phyloP scores from a whole-genome alignment of 768 basidiomycete genomes.

The Tremella yokohamensis region DNA sequence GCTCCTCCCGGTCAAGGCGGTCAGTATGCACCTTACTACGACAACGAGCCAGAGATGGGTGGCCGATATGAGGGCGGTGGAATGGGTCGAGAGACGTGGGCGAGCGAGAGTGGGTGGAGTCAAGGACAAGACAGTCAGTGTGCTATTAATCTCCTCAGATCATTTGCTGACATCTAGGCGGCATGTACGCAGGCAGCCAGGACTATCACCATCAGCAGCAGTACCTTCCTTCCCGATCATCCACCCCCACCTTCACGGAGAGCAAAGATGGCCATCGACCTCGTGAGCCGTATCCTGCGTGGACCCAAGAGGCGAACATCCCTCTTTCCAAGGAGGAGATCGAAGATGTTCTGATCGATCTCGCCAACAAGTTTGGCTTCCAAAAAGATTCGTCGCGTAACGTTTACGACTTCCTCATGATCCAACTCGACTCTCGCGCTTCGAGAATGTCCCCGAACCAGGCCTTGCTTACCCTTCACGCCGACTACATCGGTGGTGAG shows the following conservation, averaged over 20 bases:
- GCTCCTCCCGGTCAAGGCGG: conserved; percentile 34
- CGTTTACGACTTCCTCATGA: conserved; percentile 95
- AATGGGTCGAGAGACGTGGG: conserved; percentile 46
- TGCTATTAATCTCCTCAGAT: background rate
- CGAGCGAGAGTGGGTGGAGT: conserved; percentile 46
- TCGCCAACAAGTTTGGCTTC: conserved; percentile 98
- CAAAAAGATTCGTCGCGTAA: conserved; percentile 66
- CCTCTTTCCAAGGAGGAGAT: conserved; percentile 99
- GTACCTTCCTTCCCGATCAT: conserved; percentile 63
- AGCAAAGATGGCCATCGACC: conserved; percentile 55
- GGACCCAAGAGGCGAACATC: conserved; percentile 85
- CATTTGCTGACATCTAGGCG: conserved; percentile 18
- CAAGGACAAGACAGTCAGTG: conserved; percentile 28
- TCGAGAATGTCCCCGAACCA: conserved; percentile 96
- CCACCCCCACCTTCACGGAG: conserved; percentile 70
- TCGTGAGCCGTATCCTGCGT: conserved; percentile 87
- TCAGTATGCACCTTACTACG: conserved; percentile 41
- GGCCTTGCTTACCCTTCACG: conserved; percentile 89
- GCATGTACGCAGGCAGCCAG: conserved; percentile 16
- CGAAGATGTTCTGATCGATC: conserved; percentile 94
- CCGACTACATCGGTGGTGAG: conserved; percentile 97
- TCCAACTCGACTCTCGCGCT: conserved; percentile 89
- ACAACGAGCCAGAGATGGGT: conserved; percentile 45
- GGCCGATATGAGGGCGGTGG: conserved; percentile 47
- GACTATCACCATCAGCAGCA: conserved; percentile 41